Base-by-base conservation (phyloP, 2,329 filamentous ascomycete genomes). In the Camillea tinctor region DNA sequence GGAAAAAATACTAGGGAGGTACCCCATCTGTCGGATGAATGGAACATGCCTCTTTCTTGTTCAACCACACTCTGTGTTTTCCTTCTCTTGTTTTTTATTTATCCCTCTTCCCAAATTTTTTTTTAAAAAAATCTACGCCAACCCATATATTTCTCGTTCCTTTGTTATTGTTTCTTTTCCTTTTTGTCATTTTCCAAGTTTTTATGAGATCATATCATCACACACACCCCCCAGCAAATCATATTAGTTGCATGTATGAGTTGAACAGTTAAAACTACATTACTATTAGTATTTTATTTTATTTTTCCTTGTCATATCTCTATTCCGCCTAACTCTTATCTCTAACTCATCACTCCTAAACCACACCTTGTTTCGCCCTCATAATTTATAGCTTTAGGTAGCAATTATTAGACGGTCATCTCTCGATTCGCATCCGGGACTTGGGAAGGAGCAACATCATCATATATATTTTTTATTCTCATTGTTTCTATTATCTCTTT, bases 371-470 rank as follows among this genome's bases (percentile, higher is more conserved):
- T 44, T 44, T 44, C 36, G 36, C 36, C n/a, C 56, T 57, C 64
- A 49, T 63, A 63, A 64, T 62, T n/a, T n/a, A 63, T 58, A 58
- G 36, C 30, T 22, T 55, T 63, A 61, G 55, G 52, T 62, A 62
- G 62, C 64, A 62, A 60, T 62, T 59, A 61, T 62, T 67, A 67
- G 65, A 67, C 63, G 64, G 64, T 59, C 59, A 64, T 59, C 62
- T 59, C 62, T 63, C 61, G 64, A 66, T 67, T 67, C 65, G 66
- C 64, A 66, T 66, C 64, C 54, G 56, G 55, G 56, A 58, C 54
- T n/a, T 57, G 61, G 61, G 61, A n/a, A n/a, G 59, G 60, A 61
- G 59, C 54, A 56, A 60, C 54, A 56, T 59, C 54, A 56, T 59
- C 61, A 19, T 58, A 60, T 61, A 48, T 51, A 57, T 55, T 55